Base-by-base conservation (phyloP, 169 alveolate species). In the Cytauxzoon felis region DNA sequence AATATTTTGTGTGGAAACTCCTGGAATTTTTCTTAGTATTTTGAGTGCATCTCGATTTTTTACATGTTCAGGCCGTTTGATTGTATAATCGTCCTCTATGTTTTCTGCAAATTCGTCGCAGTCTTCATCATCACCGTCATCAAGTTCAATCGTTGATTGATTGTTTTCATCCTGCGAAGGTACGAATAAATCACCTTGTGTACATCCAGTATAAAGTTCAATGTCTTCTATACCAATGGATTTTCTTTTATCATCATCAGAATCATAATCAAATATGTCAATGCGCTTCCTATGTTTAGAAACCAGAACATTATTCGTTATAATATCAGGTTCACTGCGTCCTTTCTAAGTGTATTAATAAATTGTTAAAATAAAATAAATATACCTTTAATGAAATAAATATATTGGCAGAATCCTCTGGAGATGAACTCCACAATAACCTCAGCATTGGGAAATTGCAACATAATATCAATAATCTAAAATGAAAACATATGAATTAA, bases 381-480 rank as follows among this genome's bases (percentile, higher is more conserved):
- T 19, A 13, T 18, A 27, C 47, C 62, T 73, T 73, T 26, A 73
- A 64, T 26, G 52, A 30, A n/a, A 19, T 43, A 40, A 73, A 42
- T 23, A 73, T 56, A 6, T 45, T 38, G 19, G 83, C 83, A 0
- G 83, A 73, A 5, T 52, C 59, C 41, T 64, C 58, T 1, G 83
- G 83, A n/a, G 76, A 58, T 38, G 68, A 54, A 63, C 76, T 51
- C 83, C 83, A 73, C 3, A 73, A 63, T 29, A 73, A 16, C 70
- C 78, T 63, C 42, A 73, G 56, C 24, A 54, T 73, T 23, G 83
- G 83, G 61, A 58, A 73, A 56, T 73, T 73, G 33, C 78, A 61
- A 53, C 83, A 73, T 23, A 61, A 26, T 0, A 73, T 73, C 51
- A 66, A 30, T 23, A 73, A 34, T 23, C 68, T 58, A 23, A 4